Conservation (phyloP, 371 early-diverging fungal genomes). For the Apophysomyces variabilis region DNA sequence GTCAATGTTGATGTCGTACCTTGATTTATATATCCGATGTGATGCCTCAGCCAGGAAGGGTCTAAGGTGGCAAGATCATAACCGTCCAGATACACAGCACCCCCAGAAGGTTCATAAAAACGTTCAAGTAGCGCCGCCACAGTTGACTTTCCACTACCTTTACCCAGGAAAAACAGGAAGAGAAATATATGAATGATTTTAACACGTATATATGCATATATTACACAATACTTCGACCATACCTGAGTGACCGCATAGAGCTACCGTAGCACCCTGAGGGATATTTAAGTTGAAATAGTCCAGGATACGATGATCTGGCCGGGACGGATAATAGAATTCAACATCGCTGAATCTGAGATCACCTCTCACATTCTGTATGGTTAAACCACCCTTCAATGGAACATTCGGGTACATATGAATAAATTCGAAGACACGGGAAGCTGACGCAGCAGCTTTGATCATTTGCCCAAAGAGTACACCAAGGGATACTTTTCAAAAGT, state of each 20-base stretch:
- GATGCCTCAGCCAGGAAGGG: constrained; percentile 60
- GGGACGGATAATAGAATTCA: constrained; percentile 69
- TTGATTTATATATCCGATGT: constrained; percentile 79
- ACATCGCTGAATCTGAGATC: constrained; percentile 70
- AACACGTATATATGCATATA: not conserved
- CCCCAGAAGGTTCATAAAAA: constrained; percentile 67
- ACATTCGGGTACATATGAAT: constrained; percentile 54
- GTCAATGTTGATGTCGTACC: constrained; percentile 23
- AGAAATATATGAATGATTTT: no score
- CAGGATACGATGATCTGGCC: constrained; percentile 66
- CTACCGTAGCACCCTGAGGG: constrained; percentile 67
- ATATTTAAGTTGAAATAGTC: constrained; percentile 63
- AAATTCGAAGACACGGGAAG: constrained; percentile 75
- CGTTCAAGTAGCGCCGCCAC: constrained; percentile 69
- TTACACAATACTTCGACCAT: constrained; percentile 12
- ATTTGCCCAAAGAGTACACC: constrained; percentile 81
- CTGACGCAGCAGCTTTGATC: constrained; percentile 70
- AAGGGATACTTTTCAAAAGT: constrained; percentile 48
- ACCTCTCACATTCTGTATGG: constrained; percentile 36
- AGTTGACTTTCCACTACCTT: constrained; percentile 70
- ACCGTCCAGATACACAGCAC: constrained; percentile 66
- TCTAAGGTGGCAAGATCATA: constrained; percentile 55
- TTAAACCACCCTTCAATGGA: constrained; percentile 52
- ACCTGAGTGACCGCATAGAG: constrained; percentile 73
- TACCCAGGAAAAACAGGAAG: not conserved